Conservation (phyloP, 768 basidiomycete genomes). For the Suillus fuscotomentosus region DNA sequence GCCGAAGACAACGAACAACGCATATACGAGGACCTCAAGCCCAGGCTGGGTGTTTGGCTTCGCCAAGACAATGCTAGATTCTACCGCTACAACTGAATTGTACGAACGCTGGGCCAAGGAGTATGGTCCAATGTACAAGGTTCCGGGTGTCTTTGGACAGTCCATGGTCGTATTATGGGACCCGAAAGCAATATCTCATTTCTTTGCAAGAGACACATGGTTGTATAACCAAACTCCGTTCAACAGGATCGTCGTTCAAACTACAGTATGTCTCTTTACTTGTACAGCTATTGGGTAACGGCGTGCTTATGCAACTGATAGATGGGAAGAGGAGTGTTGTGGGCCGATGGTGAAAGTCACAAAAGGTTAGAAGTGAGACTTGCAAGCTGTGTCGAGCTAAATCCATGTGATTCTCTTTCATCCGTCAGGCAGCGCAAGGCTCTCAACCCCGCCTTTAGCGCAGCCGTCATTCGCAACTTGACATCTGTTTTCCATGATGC, state of each 20-base stretch:
- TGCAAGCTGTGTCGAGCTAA: background rate
- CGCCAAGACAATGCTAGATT: slow-evolving; percentile 23
- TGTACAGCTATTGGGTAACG: background rate
- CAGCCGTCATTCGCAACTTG: slow-evolving; percentile 45
- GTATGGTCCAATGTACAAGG: slow-evolving; percentile 42
- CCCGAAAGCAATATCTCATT: slow-evolving; percentile 47
- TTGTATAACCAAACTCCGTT: slow-evolving; percentile 40
- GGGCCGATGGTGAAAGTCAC: slow-evolving; percentile 27
- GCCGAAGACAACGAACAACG: slow-evolving; percentile 15
- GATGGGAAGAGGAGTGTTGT: slow-evolving; percentile 28
- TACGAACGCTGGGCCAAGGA: slow-evolving; percentile 43
- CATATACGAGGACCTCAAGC: slow-evolving; percentile 40
- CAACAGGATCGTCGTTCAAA: slow-evolving; percentile 37
- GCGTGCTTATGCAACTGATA: background rate
- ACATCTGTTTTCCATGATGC: slow-evolving; percentile 50
- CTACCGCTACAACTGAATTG: slow-evolving; percentile 28
- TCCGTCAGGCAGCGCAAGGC: slow-evolving; percentile 45
- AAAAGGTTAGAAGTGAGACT: background rate
- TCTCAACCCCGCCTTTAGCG: slow-evolving; percentile 52
- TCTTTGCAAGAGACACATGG: slow-evolving; percentile 48
- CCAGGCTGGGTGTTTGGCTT: slow-evolving; percentile 42
- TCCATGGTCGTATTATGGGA: slow-evolving; percentile 37
- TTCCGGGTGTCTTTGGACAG: slow-evolving; percentile 37
- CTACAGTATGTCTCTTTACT: slow-evolving; percentile 29
- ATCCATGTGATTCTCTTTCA: background rate